These are phyloP conservation scores for Penicillium frequentans DNA, from an alignment of 2,329 filamentous ascomycete species.

Conservation along the genomic window DNA sequence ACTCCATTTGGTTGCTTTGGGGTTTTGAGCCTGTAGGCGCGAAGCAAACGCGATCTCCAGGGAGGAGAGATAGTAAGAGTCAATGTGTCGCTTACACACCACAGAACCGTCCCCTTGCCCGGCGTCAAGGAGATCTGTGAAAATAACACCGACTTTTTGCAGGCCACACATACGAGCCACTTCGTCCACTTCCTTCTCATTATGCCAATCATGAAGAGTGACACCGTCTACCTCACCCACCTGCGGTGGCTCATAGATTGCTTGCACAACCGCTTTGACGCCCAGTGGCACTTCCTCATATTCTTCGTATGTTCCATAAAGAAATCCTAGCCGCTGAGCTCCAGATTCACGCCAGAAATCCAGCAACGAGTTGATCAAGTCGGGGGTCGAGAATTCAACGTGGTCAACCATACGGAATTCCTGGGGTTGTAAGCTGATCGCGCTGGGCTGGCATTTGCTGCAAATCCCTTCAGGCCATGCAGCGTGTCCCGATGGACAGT, in stretches of 20 bases:
- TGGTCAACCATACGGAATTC: conserved; percentile 96
- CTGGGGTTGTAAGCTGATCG: conserved; percentile 92
- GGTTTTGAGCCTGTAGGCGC: conserved; percentile 81
- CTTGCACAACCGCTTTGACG: conserved; percentile 92
- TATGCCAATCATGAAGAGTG: conserved; percentile 79
- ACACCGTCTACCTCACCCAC: conserved; percentile 85
- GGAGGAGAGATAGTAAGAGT: conserved; percentile 92
- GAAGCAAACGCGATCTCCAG: conserved; percentile 89
- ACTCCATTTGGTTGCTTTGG: conserved; percentile 93
- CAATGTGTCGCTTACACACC: conserved; percentile 90
- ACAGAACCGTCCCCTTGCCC: conserved; percentile 81
- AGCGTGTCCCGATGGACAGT: conserved; percentile 91
- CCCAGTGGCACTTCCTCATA: conserved; percentile 92
- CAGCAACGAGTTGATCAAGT: conserved; percentile 84
- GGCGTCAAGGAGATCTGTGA: conserved; percentile 85
- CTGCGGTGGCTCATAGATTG: conserved; percentile 95
- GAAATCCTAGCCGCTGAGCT: conserved; percentile 78
- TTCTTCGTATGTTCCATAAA: conserved; percentile 88
- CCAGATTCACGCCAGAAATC: conserved; percentile 89
- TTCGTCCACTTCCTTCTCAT: conserved; percentile 77
- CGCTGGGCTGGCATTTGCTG: conserved; percentile 95
- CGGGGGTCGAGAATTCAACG: conserved; percentile 86
- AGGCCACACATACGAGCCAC: conserved; percentile 81
- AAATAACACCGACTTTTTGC: conserved; percentile 87
- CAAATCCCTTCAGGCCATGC: conserved; percentile 96